A percentile compares a stretch with the other conserved stretches of the same genome.
phyloP scores from a whole-genome alignment of 1,139 yeast species.

The Pichia sp. region DNA sequence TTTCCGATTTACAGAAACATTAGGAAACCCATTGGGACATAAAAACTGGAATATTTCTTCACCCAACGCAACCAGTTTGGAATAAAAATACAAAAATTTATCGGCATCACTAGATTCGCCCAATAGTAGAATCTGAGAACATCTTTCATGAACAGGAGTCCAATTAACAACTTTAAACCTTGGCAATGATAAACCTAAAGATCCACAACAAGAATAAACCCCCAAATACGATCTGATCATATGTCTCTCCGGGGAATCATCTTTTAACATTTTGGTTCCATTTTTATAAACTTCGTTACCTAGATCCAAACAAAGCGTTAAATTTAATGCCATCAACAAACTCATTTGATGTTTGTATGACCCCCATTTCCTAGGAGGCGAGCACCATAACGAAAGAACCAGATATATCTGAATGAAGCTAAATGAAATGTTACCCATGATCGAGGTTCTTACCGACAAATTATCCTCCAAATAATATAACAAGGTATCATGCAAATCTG shows the following conservation, averaged over 20 bases:
- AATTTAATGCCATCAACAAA: slow-evolving; percentile 35
- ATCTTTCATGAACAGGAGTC: slow-evolving; percentile 36
- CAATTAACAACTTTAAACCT: slow-evolving; percentile 41
- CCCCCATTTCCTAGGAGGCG: slow-evolving; percentile 42
- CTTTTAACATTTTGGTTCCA: slow-evolving; percentile 17
- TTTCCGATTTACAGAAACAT: background rate
- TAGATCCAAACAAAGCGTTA: slow-evolving; percentile 41
- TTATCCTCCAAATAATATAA: slow-evolving; percentile 38
- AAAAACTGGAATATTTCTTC: slow-evolving; percentile 36
- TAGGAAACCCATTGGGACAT: slow-evolving; percentile 20
- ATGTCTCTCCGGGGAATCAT: slow-evolving; percentile 31
- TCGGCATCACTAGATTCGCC: slow-evolving; percentile 29
- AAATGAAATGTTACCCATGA: slow-evolving; percentile 36
- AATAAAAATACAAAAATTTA: slow-evolving; percentile 32
- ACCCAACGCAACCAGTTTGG: slow-evolving; percentile 34
- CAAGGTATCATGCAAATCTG: slow-evolving; percentile 34
- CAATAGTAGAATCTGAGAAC: slow-evolving; percentile 28
- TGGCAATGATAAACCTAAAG: slow-evolving; percentile 41
- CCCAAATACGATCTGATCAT: slow-evolving; percentile 36
- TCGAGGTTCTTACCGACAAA: slow-evolving; percentile 36
- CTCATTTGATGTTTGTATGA: slow-evolving; percentile 45
- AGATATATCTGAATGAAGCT: slow-evolving; percentile 37
- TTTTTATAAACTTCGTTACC: slow-evolving; percentile 30
- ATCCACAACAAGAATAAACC: slow-evolving; percentile 42
- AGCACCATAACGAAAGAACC: slow-evolving; percentile 41